Evolutionary conservation across 805 yeast species (phyloP).

Genomic region (Babjeviella inositovora): DNA sequence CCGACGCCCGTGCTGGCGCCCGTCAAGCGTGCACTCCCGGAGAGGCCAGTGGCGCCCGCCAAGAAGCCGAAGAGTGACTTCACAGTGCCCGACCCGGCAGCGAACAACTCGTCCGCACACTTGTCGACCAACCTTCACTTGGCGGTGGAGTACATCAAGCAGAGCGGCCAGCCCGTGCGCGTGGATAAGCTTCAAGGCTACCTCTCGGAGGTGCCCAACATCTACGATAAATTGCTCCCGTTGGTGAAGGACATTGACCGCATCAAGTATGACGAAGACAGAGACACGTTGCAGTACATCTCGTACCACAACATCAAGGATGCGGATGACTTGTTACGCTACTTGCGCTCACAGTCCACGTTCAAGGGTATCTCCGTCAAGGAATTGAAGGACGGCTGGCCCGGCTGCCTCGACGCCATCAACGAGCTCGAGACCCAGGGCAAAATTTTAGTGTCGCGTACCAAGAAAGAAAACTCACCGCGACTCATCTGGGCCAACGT

Average conservation of each 20-base stretch:
- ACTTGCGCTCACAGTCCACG: slow-evolving; percentile 66
- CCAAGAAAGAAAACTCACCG: slow-evolving; percentile 91
- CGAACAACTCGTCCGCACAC: slow-evolving; percentile 33
- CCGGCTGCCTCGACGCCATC: slow-evolving; percentile 68
- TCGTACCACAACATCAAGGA: slow-evolving; percentile 80
- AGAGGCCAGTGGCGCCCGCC: slow-evolving; percentile 2
- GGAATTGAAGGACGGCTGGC: slow-evolving; percentile 85
- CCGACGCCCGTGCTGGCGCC: slow-evolving; percentile 3
- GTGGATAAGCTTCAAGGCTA: slow-evolving; percentile 52
- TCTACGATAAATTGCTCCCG: slow-evolving; percentile 56
- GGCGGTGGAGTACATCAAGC: slow-evolving; percentile 81
- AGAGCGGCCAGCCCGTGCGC: slow-evolving; percentile 52
- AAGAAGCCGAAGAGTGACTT: slow-evolving; percentile 5
- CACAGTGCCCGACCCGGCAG: slow-evolving; percentile 7
- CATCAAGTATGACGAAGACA: slow-evolving; percentile 47
- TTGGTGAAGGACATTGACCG: slow-evolving; percentile 64
- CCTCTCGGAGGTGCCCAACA: slow-evolving; percentile 42
- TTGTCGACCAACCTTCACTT: slow-evolving; percentile 75
- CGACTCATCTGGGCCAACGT: slow-evolving; percentile 80
- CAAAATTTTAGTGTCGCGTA: slow-evolving; percentile 69
- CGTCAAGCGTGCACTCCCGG: slow-evolving; percentile 1
- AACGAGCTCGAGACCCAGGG: slow-evolving; percentile 64
- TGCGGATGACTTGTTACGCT: slow-evolving; percentile 59
- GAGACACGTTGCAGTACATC: slow-evolving; percentile 65
- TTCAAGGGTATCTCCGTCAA: slow-evolving; percentile 80